A percentile compares a stretch with the other conserved stretches of the same genome.
Evolutionary conservation across 2,329 filamentous ascomycete species (phyloP).

Genomic region (Byssoonygena ceratinophila): DNA sequence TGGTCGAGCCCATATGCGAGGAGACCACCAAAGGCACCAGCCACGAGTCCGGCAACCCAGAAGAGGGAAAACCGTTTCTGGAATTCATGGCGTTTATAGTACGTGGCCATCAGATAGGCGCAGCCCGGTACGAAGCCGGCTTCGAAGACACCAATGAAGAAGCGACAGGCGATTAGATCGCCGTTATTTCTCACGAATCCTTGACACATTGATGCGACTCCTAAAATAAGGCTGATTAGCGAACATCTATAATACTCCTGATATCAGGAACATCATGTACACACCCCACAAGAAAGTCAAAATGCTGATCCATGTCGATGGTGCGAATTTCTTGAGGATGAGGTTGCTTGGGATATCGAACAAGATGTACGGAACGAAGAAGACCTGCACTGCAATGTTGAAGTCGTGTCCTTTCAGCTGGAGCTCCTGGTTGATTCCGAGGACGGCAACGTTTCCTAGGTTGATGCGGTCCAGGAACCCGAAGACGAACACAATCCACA

Average conservation of each 20-base stretch:
- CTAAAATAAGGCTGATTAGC: conserved; percentile 1
- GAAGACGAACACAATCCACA: conserved; percentile 20
- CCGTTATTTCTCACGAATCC: conserved; percentile 41
- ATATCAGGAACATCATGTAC: conserved; percentile 14
- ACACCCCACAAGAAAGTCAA: conserved; percentile 22
- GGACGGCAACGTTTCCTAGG: conserved; percentile 19
- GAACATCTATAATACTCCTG: too few relatives aligned
- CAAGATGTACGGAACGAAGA: conserved; percentile 25
- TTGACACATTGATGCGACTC: conserved; percentile 41
- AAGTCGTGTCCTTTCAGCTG: conserved; percentile 23
- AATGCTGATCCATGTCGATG: conserved; percentile 20
- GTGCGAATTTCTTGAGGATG: conserved; percentile 20
- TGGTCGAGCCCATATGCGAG: conserved; percentile 38
- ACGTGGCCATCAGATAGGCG: conserved; percentile 51
- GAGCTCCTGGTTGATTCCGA: conserved; percentile 20
- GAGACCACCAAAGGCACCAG: conserved; percentile 52
- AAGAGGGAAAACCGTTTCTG: conserved; percentile 51
- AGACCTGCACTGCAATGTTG: conserved; percentile 30
- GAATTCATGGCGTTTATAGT: conserved; percentile 51
- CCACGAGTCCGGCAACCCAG: conserved; percentile 48
- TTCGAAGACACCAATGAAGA: conserved; percentile 45
- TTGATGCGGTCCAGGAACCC: conserved; percentile 20
- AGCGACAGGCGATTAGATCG: conserved; percentile 40
- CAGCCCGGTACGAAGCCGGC: conserved; percentile 46
- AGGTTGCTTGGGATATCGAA: conserved; percentile 25